Percentiles rank a stretch among this genome's conserved stretches.
These are phyloP conservation scores for Cyclanthera cordifolia DNA, from an alignment of 306 rosid species.

Conservation along the genomic window DNA sequence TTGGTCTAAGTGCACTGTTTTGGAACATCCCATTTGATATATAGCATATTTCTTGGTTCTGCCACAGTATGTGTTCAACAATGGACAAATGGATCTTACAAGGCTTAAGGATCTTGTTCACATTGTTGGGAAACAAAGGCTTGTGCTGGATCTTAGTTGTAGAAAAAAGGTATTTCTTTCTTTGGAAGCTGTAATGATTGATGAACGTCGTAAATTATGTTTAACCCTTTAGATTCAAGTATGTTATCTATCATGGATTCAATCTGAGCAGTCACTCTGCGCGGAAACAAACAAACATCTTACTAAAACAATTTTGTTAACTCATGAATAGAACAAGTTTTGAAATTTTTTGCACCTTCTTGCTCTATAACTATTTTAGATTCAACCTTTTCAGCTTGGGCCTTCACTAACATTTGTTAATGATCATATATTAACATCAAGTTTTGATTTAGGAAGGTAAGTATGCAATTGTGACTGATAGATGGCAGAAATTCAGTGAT, in stretches of 20 bases:
- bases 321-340: not conserved
- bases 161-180: conserved; percentile 56
- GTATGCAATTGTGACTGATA: conserved; percentile 84
- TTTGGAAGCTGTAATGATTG: not conserved
- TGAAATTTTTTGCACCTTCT: not conserved
- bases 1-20: not conserved
- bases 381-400: conserved; percentile 15
- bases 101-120: conserved; percentile 70
- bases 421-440: not conserved
- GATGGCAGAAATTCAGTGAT: conserved; percentile 95
- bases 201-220: not conserved
- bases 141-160: conserved; percentile 96
- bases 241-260: not conserved
- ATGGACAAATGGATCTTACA: conserved; percentile 82
- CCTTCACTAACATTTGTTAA: not conserved
- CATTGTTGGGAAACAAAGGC: conserved; percentile 73
- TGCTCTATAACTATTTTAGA: not conserved
- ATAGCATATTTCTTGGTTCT: not conserved
- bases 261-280: not conserved
- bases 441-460: conserved; percentile 47
- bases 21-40: not conserved
- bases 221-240: not conserved
- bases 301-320: not conserved
- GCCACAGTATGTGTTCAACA: conserved; percentile 70
- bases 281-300: not conserved